Percentiles rank a stretch among this genome's conserved stretches.
phyloP scores from a whole-genome alignment of 2,329 filamentous ascomycete species.

The Sporothrix luriei region DNA sequence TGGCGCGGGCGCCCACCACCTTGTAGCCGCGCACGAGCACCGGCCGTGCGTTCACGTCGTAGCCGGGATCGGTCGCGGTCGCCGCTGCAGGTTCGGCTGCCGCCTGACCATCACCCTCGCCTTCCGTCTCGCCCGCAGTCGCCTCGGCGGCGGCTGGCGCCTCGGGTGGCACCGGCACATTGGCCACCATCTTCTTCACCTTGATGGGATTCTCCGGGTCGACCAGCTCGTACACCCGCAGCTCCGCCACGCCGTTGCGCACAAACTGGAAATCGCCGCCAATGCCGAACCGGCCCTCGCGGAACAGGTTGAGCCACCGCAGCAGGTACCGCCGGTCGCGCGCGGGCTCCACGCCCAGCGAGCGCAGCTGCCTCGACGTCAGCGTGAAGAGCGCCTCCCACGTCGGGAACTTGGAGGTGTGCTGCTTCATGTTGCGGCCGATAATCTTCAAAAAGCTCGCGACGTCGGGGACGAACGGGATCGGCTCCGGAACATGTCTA shows the following conservation, averaged over 20 bases:
- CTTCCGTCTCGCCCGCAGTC: neutral
- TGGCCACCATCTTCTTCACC: constrained; percentile 58
- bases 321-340: constrained; percentile 81
- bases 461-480: constrained; percentile 83
- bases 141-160: neutral
- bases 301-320: constrained; percentile 83
- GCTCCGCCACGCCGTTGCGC: constrained; percentile 55
- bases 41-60: constrained; percentile 14
- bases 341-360: constrained; percentile 83
- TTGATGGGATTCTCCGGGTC: constrained; percentile 42
- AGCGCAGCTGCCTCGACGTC: constrained; percentile 73
- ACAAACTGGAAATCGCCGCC: constrained; percentile 82
- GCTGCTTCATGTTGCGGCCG: constrained; percentile 79
- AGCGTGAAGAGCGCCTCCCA: constrained; percentile 91
- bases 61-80: constrained; percentile 10
- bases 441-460: constrained; percentile 86
- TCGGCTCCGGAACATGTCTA: constrained; percentile 63
- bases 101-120: constrained; percentile 40
- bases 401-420: constrained; percentile 81
- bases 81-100: neutral
- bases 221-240: constrained; percentile 51
- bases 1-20: constrained; percentile 67
- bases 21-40: constrained; percentile 65
- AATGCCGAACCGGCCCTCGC: constrained; percentile 73
- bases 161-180: constrained; percentile 49